Evolutionary conservation across 805 yeast species (phyloP).

Genomic region (Maudiozyma barnettii): DNA sequence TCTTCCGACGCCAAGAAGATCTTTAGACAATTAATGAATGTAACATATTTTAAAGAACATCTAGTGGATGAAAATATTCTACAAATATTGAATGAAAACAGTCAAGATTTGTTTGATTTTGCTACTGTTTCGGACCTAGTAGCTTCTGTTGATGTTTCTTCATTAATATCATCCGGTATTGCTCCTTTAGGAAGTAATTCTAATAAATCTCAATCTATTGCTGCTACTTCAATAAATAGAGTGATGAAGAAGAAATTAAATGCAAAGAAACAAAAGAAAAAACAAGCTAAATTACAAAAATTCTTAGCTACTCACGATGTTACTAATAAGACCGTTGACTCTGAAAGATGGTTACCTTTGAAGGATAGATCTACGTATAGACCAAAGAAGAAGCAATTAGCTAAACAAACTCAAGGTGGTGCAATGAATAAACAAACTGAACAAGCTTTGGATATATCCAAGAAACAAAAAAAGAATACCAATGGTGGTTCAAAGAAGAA

Average conservation of each 20-base stretch:
- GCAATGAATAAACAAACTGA: constrained; percentile 35
- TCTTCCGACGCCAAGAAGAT: constrained; percentile 8
- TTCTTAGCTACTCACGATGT: constrained; percentile 16
- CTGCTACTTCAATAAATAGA: constrained; percentile 8
- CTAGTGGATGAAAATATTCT: constrained; percentile 1
- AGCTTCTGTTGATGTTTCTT: constrained; percentile 15
- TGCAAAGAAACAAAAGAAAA: constrained; percentile 12
- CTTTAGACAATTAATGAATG: constrained; percentile 1
- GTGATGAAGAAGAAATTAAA: constrained; percentile 27
- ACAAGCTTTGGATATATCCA: constrained; percentile 25
- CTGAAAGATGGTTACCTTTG: constrained; percentile 88
- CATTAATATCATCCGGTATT: constrained; percentile 14
- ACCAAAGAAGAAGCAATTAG: constrained; percentile 51
- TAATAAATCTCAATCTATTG: constrained; percentile 5
- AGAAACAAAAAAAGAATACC: constrained; percentile 10
- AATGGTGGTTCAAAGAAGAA: constrained; percentile 7
- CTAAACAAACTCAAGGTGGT: constrained; percentile 56
- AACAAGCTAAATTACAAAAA: constrained; percentile 15
- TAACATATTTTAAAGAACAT: background rate
- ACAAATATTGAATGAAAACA: constrained; percentile 7
- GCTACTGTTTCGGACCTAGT: constrained; percentile 14
- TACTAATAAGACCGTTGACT: constrained; percentile 34
- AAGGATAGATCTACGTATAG: constrained; percentile 77
- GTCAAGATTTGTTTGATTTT: constrained; percentile 5
- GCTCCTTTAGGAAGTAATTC: constrained; percentile 13